A percentile compares a stretch with the other conserved stretches of the same genome.
Evolutionary conservation across 192 early-diverging fungal genomes (phyloP).

Genomic region (Gamsiella multidivaricata): DNA sequence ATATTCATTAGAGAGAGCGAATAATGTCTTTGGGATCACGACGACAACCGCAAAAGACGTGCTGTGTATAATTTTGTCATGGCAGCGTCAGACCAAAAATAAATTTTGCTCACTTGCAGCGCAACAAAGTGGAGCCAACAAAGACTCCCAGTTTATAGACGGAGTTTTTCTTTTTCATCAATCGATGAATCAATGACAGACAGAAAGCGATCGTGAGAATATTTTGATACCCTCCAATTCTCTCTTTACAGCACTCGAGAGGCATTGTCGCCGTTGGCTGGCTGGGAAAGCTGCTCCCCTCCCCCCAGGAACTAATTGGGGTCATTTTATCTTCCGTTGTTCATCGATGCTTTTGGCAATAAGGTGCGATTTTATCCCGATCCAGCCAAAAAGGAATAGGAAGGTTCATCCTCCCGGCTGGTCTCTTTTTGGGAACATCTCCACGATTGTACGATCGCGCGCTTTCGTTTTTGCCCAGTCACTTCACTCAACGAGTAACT

Average conservation of each 20-base stretch:
- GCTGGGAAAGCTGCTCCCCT: background rate
- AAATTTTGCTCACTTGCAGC: slow-evolving; percentile 5
- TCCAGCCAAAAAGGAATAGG: background rate
- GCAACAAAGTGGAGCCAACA: background rate
- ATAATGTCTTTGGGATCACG: too few relatives aligned
- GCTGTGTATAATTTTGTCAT: too few relatives aligned
- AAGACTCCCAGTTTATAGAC: background rate
- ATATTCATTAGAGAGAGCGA: too few relatives aligned
- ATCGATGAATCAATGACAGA: background rate
- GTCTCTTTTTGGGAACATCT: slow-evolving; percentile 17
- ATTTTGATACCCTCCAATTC: slow-evolving; percentile 2
- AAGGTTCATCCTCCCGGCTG: slow-evolving; percentile 30
- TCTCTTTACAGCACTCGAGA: too few relatives aligned
- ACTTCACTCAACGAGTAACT: too few relatives aligned
- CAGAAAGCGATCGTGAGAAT: slow-evolving; percentile 35
- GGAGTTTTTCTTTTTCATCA: background rate
- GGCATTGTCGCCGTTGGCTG: too few relatives aligned
- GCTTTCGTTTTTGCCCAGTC: background rate
- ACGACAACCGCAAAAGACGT: too few relatives aligned
- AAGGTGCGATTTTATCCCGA: background rate
- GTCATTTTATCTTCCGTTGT: background rate
- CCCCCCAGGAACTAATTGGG: background rate
- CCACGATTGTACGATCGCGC: too few relatives aligned
- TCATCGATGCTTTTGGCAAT: background rate
- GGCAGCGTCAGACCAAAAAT: too few relatives aligned